A percentile compares a stretch with the other conserved stretches of the same genome.
Conservation (phyloP, 495 filamentous ascomycete species). For the Penicillium angulare region DNA sequence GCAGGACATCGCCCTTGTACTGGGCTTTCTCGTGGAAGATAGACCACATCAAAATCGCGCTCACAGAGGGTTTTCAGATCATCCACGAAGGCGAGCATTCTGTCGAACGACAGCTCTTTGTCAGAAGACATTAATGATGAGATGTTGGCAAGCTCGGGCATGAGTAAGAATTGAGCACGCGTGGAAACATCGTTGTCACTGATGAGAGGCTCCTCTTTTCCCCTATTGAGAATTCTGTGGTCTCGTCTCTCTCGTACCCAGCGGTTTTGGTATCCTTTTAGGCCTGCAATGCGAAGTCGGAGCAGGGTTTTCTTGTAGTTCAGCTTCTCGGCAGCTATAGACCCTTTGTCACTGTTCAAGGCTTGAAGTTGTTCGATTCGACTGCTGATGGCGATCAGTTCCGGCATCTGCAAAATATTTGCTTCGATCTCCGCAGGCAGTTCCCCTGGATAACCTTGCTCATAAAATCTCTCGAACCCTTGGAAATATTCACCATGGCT, state of each 20-base stretch:
- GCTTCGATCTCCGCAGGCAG: constrained; percentile 16
- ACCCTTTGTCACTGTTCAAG: background rate
- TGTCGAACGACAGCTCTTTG: constrained; percentile 16
- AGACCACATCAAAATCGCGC: constrained; percentile 19
- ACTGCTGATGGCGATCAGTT: constrained; percentile 11
- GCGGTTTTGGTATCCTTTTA: constrained; percentile 14
- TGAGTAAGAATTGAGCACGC: constrained; percentile 16
- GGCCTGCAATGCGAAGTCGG: constrained; percentile 9
- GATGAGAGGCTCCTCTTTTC: constrained; percentile 8
- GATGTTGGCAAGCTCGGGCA: constrained; percentile 17
- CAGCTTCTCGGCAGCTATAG: constrained; percentile 1
- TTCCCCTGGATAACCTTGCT: constrained; percentile 12
- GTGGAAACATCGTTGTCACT: constrained; percentile 11
- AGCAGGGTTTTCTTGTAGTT: constrained; percentile 12
- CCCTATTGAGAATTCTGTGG: constrained; percentile 12
- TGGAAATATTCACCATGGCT: constrained; percentile 21
- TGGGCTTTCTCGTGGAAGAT: constrained; percentile 18
- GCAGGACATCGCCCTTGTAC: constrained; percentile 14
- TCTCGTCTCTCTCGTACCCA: constrained; percentile 15
- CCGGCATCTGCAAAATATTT: constrained; percentile 11
- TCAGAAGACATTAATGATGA: constrained; percentile 16
- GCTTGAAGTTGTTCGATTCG: constrained; percentile 6
- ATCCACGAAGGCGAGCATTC: constrained; percentile 21
- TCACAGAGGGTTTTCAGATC: constrained; percentile 17
- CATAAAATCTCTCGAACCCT: constrained; percentile 16